These are phyloP conservation scores for Penicillium sp. DNA, from an alignment of 2,329 filamentous ascomycete species.

Conservation along the genomic window DNA sequence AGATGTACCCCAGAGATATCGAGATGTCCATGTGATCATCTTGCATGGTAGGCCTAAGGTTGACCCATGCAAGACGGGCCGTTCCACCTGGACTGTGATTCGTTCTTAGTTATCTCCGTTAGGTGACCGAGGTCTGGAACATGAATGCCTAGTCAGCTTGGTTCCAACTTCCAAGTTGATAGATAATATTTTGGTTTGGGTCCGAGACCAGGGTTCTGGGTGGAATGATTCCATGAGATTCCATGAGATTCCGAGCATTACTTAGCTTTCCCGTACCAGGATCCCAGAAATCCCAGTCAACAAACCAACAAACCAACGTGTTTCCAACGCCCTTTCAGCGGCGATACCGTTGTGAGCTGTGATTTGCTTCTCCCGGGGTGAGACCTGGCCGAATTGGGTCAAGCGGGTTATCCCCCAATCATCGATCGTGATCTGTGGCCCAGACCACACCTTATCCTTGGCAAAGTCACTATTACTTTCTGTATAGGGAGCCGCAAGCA, in stretches of 20 bases:
- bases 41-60: background rate
- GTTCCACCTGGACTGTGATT: background rate
- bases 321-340: background rate
- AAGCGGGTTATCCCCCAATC: background rate
- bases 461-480: background rate
- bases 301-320: background rate
- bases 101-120: background rate
- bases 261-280: background rate
- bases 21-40: background rate
- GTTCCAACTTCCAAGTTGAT: background rate
- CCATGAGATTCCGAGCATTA: background rate
- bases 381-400: background rate
- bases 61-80: background rate
- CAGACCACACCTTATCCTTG: slow-evolving; percentile 22
- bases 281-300: background rate
- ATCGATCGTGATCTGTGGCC: slow-evolving; percentile 2
- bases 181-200: background rate
- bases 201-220: background rate
- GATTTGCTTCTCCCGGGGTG: background rate
- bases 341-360: background rate
- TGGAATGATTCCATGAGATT: background rate
- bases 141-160: background rate
- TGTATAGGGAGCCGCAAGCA: slow-evolving; percentile 6
- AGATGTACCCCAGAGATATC: background rate
- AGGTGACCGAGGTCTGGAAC: too few species aligned